phyloP scores from a whole-genome alignment of 495 filamentous ascomycete genomes.

The Tetracladium setigerum region DNA sequence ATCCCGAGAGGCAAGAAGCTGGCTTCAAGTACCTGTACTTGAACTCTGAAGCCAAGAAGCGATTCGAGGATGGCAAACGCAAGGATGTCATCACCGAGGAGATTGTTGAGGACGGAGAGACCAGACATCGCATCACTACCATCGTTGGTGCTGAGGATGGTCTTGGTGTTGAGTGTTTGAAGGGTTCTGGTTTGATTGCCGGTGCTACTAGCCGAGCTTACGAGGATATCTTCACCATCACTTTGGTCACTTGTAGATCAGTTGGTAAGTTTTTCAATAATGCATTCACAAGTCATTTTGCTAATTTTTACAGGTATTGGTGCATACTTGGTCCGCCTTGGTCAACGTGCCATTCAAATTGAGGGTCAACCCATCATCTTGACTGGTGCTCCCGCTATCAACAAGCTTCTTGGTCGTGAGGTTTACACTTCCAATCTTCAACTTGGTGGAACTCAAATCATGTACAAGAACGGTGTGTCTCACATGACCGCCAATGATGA shows the following conservation, averaged over 20 bases:
- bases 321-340: slow-evolving; percentile 95
- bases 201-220: slow-evolving; percentile 95
- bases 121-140: slow-evolving; percentile 88
- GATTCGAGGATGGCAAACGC: slow-evolving; percentile 75
- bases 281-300: slow-evolving; percentile 23
- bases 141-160: slow-evolving; percentile 93
- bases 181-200: slow-evolving; percentile 94
- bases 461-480: slow-evolving; percentile 99
- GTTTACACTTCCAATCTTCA: slow-evolving; percentile 99
- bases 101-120: slow-evolving; percentile 78
- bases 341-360: slow-evolving; percentile 96
- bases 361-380: slow-evolving; percentile 99
- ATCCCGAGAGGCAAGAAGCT: slow-evolving; percentile 70
- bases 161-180: slow-evolving; percentile 94
- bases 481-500: slow-evolving; percentile 98
- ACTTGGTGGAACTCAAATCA: slow-evolving; percentile 98
- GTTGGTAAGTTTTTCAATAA: slow-evolving; percentile 46
- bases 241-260: slow-evolving; percentile 93
- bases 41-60: slow-evolving; percentile 75
- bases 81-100: slow-evolving; percentile 85
- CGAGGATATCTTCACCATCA: slow-evolving; percentile 98
- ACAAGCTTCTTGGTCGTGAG: slow-evolving; percentile 95
- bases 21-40: slow-evolving; percentile 99
- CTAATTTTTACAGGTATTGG: slow-evolving; percentile 60
- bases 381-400: slow-evolving; percentile 93